phyloP scores from a whole-genome alignment of 2,329 filamentous ascomycete genomes.

The Aspergillus amoenus region DNA sequence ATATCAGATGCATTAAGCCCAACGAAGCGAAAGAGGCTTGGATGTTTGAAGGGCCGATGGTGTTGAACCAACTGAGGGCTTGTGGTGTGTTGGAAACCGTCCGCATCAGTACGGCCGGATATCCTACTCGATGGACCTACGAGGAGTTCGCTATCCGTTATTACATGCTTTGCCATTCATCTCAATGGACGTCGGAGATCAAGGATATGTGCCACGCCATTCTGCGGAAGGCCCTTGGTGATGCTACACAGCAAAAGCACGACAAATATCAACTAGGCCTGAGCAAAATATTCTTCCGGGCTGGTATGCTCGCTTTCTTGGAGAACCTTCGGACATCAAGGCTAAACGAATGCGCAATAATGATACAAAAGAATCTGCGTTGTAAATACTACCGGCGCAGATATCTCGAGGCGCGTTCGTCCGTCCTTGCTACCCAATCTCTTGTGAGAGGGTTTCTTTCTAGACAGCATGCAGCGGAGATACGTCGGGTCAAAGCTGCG shows the following conservation, averaged over 20 bases:
- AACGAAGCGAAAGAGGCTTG: constrained; percentile 96
- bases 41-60: constrained; percentile 99
- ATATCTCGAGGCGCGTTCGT: constrained; percentile 81
- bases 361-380: constrained; percentile 98
- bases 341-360: constrained; percentile 88
- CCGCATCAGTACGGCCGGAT: constrained; percentile 93
- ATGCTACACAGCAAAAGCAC: constrained; percentile 67
- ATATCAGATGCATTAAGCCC: constrained; percentile 98
- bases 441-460: constrained; percentile 75
- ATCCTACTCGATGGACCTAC: constrained; percentile 97
- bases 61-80: constrained; percentile 91
- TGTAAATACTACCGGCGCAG: constrained; percentile 93
- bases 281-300: constrained; percentile 99
- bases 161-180: constrained; percentile 94
- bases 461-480: constrained; percentile 73
- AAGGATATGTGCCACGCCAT: constrained; percentile 92
- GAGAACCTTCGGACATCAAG: constrained; percentile 90
- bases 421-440: constrained; percentile 79
- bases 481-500: constrained; percentile 79
- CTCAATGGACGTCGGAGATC: constrained; percentile 90
- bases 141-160: constrained; percentile 97
- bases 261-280: constrained; percentile 98
- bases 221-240: constrained; percentile 80
- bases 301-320: constrained; percentile 96
- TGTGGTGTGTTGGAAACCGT: constrained; percentile 99